phyloP scores from a whole-genome alignment of 306 rosid genomes.

The Arachis stenosperma region DNA sequence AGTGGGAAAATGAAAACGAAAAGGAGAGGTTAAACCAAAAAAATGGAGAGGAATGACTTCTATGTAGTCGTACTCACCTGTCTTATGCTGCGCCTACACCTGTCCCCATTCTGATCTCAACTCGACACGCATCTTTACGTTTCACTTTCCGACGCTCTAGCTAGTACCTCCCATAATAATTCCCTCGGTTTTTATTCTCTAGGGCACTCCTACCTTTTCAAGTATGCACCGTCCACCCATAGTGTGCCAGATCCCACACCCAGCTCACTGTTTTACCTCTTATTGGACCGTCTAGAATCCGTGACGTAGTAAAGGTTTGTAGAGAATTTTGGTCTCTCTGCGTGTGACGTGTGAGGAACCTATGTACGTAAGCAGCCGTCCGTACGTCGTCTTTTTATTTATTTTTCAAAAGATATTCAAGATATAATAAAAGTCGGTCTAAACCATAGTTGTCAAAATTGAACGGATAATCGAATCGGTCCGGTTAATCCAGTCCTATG shows the following conservation, averaged over 20 bases:
- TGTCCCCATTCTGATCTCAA: constrained; percentile 40
- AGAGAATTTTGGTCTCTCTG: not conserved
- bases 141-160: not conserved
- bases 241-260: not conserved
- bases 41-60: not conserved
- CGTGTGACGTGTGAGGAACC: constrained; percentile 42
- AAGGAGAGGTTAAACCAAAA: not conserved
- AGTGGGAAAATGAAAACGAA: constrained; percentile 27
- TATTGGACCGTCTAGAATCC: constrained; percentile 20
- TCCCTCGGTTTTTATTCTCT: constrained; percentile 9
- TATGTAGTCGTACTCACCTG: constrained; percentile 42
- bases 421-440: constrained; percentile 40
- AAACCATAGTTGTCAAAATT: no score
- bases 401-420: constrained; percentile 27
- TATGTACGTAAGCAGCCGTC: constrained; percentile 27
- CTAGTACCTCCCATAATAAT: not conserved
- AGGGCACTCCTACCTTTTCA: not conserved
- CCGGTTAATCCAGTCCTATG: no score
- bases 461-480: no score
- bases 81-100: constrained; percentile 43
- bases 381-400: constrained; percentile 38
- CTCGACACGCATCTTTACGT: constrained; percentile 15
- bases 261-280: not conserved
- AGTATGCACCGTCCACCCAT: not conserved
- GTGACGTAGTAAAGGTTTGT: not conserved